Base-by-base conservation (phyloP, 2,329 filamentous ascomycete genomes). In the Mollisiaceae sp. region DNA sequence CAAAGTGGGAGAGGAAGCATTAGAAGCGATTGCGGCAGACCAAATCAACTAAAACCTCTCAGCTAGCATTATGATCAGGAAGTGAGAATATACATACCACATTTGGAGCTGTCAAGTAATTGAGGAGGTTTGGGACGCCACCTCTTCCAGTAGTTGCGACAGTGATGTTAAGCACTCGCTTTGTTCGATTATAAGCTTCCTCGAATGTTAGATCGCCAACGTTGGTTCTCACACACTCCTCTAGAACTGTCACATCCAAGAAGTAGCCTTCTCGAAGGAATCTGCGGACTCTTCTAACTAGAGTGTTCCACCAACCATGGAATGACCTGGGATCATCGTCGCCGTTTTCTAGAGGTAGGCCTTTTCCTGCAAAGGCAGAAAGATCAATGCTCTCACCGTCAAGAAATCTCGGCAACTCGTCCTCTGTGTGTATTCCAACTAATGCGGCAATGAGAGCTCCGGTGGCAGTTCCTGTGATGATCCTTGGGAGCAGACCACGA, bases 71-170 rank as follows among this genome's bases (percentile, higher is more conserved):
- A 56, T 4, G 22, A 22, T 20, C 15, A 14, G 36, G 39, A 12
- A 18, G 8, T 38, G 14, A 11, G 2, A 32, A 11, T 52, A 27
- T 22, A 88, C 90, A 70, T 85, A 93, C 91, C 73, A 97, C 93
- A 75, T 97, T 94, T 3, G 94, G 94, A 2, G 94, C 92, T 1
- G 94, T 97, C 59, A 97, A 83, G 75, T 97, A 95, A 77, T 97
- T 98, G 39, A 98, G 85, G 38, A 97, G 80, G 56, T 91, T 93
- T 1, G 94, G 94, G 1, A 94, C 88, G 39, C 92, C 92, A 15
- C 87, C 89, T 67, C 89, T 87, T 6, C 87, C 88, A 24, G 88
- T 88, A 1, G 91, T 92, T 0, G 91, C 91, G 24, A 97, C 89
- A 0, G 93, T 97, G 69, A 98, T 97, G 76, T 97, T 97, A 71